Evolutionary conservation across 306 rosid species (phyloP), one percentile per base, ranked within the genome.

Genomic region (Quillaja saponaria): DNA sequence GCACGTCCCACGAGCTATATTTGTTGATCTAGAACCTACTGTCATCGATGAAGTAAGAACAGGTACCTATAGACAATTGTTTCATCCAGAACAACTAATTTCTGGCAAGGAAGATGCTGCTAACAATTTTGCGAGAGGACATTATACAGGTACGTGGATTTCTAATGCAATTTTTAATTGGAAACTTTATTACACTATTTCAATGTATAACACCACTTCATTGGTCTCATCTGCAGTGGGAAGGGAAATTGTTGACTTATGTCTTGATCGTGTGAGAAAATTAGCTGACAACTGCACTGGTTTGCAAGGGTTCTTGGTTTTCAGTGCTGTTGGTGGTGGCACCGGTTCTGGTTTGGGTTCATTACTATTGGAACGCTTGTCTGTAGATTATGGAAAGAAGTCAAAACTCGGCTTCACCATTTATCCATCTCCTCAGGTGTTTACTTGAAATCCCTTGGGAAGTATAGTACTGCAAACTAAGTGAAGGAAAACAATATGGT

Each of bases 71-170:
- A 71, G 76, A 69, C 85, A 86, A 66, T 90, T 86, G 28, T 86
- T 86, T 41, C 90, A 86, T 63, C 95, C 90, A 0, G 87, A 83
- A 53, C 90, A 86, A 59, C 81, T 86, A 40, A 83, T 86, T 63
- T 76, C 95, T 66, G 87, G 90, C 33, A 86, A 81, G 72, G 95
- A 86, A 79, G 95, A 86, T 68, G 95, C 95, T 33, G 95, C 95
- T 1, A 86, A 83, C 71, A 83, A 86, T 71, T 86, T 78, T 62
- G 87, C 95, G 11, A 76, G 95, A 61, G 90, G 95, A 38, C 95
- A 83, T 58, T 83, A 86, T 44, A 86, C 95, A 40, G 90, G 90
- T 83, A 14, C 33, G 39, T 42, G 62, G 61, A 45, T 46, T 37
- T 61, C 49, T 65, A 10, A 55, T 55, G 64, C 64, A 7, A 18